Conservation (phyloP, 208 protist species). For the Trypanosoma platydactyli region DNA sequence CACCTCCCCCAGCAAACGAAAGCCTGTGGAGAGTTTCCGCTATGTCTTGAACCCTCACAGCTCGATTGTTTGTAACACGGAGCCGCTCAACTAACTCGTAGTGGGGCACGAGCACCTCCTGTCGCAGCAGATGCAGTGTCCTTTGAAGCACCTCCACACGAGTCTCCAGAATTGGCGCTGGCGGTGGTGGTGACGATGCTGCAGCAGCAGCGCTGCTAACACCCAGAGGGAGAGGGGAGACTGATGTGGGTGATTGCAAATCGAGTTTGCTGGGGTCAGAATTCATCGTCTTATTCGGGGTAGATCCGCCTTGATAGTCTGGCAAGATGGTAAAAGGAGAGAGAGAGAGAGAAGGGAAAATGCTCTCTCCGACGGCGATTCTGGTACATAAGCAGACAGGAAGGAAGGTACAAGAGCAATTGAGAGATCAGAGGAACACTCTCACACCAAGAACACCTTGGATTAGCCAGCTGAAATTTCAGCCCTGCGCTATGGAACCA, state of each 20-base stretch:
- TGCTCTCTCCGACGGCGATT: too few species aligned
- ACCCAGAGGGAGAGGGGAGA: neutral
- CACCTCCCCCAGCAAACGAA: slow-evolving; percentile 5
- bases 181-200: neutral
- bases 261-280: too few species aligned
- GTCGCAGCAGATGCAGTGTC: slow-evolving; percentile 59
- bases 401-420: too few species aligned
- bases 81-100: slow-evolving; percentile 80
- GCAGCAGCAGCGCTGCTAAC: neutral
- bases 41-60: slow-evolving; percentile 61
- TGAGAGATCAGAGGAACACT: too few species aligned
- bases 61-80: slow-evolving; percentile 65
- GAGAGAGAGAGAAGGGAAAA: too few species aligned
- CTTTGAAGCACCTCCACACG: slow-evolving; percentile 59
- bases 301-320: too few species aligned
- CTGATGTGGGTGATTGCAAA: neutral
- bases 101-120: slow-evolving; percentile 74
- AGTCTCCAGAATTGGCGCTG: slow-evolving; percentile 25
- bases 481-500: neutral
- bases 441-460: too few species aligned
- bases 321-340: too few species aligned
- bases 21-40: slow-evolving; percentile 37
- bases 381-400: too few species aligned
- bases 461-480: too few species aligned
- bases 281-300: too few species aligned